Evolutionary conservation across 2,329 filamentous ascomycete species (phyloP).

Genomic region (Tolypocladium album): DNA sequence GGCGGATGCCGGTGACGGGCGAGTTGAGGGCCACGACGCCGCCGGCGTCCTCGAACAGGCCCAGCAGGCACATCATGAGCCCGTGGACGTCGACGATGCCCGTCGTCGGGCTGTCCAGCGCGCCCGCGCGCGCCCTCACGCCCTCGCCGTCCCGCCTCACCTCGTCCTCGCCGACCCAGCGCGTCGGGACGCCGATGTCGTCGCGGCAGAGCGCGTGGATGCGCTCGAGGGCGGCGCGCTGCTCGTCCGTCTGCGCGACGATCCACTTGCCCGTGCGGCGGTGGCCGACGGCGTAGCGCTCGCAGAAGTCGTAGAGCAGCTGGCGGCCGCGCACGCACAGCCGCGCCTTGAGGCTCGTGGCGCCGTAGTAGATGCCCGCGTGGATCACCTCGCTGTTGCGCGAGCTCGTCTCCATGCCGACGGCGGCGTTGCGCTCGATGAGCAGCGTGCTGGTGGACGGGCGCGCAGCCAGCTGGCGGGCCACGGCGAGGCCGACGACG

Average conservation of each 20-base stretch:
- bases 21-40: slow-evolving; percentile 65
- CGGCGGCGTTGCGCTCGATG: slow-evolving; percentile 64
- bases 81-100: slow-evolving; percentile 85
- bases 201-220: slow-evolving; percentile 34
- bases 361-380: slow-evolving; percentile 84
- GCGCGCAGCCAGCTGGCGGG: slow-evolving; percentile 57
- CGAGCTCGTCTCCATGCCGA: slow-evolving; percentile 79
- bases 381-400: slow-evolving; percentile 96
- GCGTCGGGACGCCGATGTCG: slow-evolving; percentile 51
- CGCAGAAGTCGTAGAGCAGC: slow-evolving; percentile 71
- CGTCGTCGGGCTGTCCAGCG: slow-evolving; percentile 75
- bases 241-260: slow-evolving; percentile 67
- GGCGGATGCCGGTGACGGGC: slow-evolving; percentile 48
- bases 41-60: slow-evolving; percentile 64
- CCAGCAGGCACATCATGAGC: slow-evolving; percentile 72
- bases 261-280: slow-evolving; percentile 85
- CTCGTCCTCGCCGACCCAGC: slow-evolving; percentile 56
- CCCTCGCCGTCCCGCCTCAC: slow-evolving; percentile 58
- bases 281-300: slow-evolving; percentile 54
- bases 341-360: slow-evolving; percentile 63
- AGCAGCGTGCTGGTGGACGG: slow-evolving; percentile 58
- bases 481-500: slow-evolving; percentile 71
- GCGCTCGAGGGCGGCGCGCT: slow-evolving; percentile 51
- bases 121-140: slow-evolving; percentile 59
- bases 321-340: slow-evolving; percentile 72